phyloP scores from a whole-genome alignment of 345 rosid species.

The Aquilaria malaccensis region DNA sequence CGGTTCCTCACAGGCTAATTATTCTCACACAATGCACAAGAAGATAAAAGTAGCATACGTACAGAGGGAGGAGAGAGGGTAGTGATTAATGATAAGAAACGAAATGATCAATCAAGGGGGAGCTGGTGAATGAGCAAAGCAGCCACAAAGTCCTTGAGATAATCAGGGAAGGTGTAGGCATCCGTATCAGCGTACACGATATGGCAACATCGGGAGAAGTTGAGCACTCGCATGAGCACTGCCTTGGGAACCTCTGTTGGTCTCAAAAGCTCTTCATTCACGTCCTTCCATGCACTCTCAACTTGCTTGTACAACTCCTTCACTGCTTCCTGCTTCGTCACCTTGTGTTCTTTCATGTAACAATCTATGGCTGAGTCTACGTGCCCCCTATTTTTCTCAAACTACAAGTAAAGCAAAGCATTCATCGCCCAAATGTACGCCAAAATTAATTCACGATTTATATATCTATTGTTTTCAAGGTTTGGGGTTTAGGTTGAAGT shows the following conservation, averaged over 20 bases:
- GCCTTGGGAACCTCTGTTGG: not conserved
- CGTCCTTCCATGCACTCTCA: slow-evolving; percentile 17
- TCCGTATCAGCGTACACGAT: slow-evolving; percentile 21
- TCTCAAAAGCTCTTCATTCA: slow-evolving; percentile 12
- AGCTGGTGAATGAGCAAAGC: not conserved
- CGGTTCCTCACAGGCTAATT: no score
- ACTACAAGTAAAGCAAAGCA: not conserved
- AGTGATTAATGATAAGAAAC: no score
- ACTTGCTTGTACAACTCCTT: slow-evolving; percentile 6
- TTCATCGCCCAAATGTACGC: not conserved
- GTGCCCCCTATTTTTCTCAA: slow-evolving; percentile 8
- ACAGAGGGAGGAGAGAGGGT: no score
- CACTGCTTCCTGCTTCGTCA: not conserved
- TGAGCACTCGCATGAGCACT: slow-evolving; percentile 16
- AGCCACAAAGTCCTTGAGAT: not conserved
- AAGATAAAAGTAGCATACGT: no score
- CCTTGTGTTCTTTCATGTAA: slow-evolving; percentile 4
- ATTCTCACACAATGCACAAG: no score
- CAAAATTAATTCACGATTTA: not conserved
- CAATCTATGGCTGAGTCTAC: not conserved
- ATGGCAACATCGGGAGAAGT: slow-evolving; percentile 12
- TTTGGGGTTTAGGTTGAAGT: no score
- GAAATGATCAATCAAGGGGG: not conserved
- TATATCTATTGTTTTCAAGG: not conserved
- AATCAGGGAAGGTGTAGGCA: slow-evolving; percentile 2